Base-by-base conservation (phyloP, 2,329 filamentous ascomycete species). In the Drechslerella dactyloides region DNA sequence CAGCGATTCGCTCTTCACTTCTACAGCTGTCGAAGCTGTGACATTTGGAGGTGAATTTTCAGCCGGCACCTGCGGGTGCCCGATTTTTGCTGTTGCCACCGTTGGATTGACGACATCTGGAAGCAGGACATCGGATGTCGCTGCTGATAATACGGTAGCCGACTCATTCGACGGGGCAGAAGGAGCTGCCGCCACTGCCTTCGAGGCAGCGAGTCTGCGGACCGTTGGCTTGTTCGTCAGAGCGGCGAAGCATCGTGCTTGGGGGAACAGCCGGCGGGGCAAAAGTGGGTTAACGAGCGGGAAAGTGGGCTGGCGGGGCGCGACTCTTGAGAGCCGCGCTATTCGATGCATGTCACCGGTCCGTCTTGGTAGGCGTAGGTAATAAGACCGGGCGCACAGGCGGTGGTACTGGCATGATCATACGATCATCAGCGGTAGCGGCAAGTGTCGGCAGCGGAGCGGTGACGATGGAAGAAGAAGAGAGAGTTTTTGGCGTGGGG, bases 261-360 rank as follows among this genome's bases (percentile, higher is more conserved):
- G 65, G 33, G 48, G 37, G 17, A 51, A 40, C n/a, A 30, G 60
- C 51, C 51, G 56, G 24, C 50, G 60, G 30, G 44, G 15, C 15
- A 48, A 44, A 52, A 60, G 54, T 23, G 54, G 55, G 48, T 40
- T 59, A 42, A 54, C 33, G 35, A 57, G 56, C 40, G 59, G 59
- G 37, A 64, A 42, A 54, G 68, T 65, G 68, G 68, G 68, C 24
- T 65, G 68, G 68, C 60, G 60, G 60, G 68, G 68, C 55, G 68
- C 68, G 55, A 72, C 68, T 72, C 68, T 54, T 50, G 60, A 46
- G 60, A 72, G 42, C 30, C 68, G 68, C 50, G 51, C 50, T 60
- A 54, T 61, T 57, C 68, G 60, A 59, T 72, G 54, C 68, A 72
- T 72, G 44, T 72, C 68, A 72, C 68, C 60, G 58, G 48, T 40